Conservation (phyloP, 176 grass and related monocot genomes). For the Musa beccarii region DNA sequence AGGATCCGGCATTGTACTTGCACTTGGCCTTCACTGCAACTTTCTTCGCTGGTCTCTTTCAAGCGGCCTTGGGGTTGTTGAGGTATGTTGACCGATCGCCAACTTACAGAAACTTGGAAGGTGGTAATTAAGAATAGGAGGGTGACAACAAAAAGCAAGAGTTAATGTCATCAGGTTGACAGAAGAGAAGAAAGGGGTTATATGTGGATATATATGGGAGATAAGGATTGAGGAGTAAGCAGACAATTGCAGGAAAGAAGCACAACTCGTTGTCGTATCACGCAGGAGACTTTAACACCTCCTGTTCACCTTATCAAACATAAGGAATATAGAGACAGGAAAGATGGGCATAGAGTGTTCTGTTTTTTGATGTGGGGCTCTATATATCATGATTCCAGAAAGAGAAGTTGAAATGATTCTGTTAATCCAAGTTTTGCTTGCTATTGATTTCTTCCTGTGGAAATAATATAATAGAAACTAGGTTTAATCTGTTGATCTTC, state of each 20-base stretch:
- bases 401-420: background rate
- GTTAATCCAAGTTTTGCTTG: no score
- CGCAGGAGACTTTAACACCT: no score
- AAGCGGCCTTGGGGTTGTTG: slow-evolving; percentile 60
- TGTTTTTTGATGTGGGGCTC: no score
- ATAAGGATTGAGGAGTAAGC: no score
- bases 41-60: slow-evolving; percentile 87
- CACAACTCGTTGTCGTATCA: no score
- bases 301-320: no score
- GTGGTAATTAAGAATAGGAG: background rate
- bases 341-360: no score
- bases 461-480: background rate
- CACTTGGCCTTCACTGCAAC: slow-evolving; percentile 77
- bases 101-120: background rate
- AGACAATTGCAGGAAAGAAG: no score
- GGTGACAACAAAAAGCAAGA: no score
- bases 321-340: no score
- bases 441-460: background rate
- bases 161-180: background rate
- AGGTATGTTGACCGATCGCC: slow-evolving; percentile 25
- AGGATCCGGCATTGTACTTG: slow-evolving; percentile 55
- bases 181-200: no score
- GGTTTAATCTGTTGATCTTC: background rate
- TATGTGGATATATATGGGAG: no score
- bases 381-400: background rate